phyloP scores from a whole-genome alignment of 2,329 filamentous ascomycete species.

The Calonectria multiphialidica region DNA sequence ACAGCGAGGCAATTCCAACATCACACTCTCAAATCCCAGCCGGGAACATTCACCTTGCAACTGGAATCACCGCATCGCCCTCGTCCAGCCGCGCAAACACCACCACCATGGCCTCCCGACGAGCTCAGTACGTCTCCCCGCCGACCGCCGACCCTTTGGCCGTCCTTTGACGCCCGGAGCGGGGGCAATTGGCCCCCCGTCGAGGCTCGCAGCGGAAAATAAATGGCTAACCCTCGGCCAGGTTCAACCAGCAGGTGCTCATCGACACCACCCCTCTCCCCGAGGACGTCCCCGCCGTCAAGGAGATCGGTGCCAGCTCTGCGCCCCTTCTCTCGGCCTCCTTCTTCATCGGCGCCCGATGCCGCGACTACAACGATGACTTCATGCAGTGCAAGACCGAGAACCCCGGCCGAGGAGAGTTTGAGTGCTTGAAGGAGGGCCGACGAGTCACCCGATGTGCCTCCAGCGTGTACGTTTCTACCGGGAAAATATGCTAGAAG shows the following conservation, averaged over 20 bases:
- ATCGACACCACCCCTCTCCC: constrained; percentile 97
- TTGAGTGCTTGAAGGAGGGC: constrained; percentile 96
- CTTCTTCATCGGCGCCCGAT: constrained; percentile 97
- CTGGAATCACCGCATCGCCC: constrained; percentile 44
- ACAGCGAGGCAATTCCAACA: constrained; percentile 53
- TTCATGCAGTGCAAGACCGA: constrained; percentile 99
- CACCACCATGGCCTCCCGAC: constrained; percentile 56
- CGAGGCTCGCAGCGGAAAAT: constrained; percentile 26
- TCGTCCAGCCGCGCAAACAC: constrained; percentile 44
- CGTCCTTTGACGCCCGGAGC: constrained; percentile 2
- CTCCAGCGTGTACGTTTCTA: constrained; percentile 84
- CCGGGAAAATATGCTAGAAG: background rate
- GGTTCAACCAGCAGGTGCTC: constrained; percentile 94
- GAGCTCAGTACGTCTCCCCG: constrained; percentile 53
- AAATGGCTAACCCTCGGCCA: constrained; percentile 56
- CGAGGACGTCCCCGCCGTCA: constrained; percentile 89
- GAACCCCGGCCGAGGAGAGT: constrained; percentile 88
- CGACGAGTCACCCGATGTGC: constrained; percentile 97
- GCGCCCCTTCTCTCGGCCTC: constrained; percentile 91
- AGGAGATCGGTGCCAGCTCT: constrained; percentile 93
- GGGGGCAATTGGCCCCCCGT: constrained; percentile 37
- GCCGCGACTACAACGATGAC: constrained; percentile 96
- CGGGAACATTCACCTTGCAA: constrained; percentile 43
- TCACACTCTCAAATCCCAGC: constrained; percentile 52
- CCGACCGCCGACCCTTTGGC: background rate